Evolutionary conservation across 805 yeast species (phyloP).

Genomic region (Saitoella complicata): DNA sequence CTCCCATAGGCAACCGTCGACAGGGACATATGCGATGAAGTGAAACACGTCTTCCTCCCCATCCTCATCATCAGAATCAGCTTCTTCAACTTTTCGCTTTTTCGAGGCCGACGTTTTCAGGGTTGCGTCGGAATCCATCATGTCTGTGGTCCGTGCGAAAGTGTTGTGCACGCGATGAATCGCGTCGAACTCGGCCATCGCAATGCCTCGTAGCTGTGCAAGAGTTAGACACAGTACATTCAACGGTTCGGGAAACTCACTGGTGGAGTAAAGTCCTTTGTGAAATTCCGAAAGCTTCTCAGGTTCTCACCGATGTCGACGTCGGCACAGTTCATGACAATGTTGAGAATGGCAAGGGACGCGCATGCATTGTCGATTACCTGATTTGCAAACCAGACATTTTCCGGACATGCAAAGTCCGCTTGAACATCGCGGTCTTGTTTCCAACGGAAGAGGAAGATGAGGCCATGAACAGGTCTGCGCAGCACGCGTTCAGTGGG

Average conservation of each 20-base stretch:
- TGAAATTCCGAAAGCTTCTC: no score
- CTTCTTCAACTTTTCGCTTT: no score
- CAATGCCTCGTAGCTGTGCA: conserved; percentile 5
- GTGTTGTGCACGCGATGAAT: conserved; percentile 7
- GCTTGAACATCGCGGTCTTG: neutral
- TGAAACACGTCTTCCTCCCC: neutral
- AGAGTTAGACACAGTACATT: no score
- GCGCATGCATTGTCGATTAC: conserved; percentile 9
- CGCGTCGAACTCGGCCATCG: conserved; percentile 6
- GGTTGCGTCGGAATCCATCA: conserved; percentile 2
- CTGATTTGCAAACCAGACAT: conserved; percentile 9
- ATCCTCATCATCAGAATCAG: neutral
- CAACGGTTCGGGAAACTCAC: no score
- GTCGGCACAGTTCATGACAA: conserved; percentile 3
- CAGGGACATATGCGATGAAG: no score
- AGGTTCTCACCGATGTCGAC: no score
- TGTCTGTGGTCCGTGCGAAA: conserved; percentile 6
- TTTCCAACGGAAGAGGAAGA: conserved; percentile 9
- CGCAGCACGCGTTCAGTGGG: no score
- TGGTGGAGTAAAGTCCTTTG: no score
- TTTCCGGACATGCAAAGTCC: neutral
- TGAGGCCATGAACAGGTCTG: conserved; percentile 4
- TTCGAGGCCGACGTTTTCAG: neutral
- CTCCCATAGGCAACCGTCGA: no score
- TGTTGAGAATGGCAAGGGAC: conserved; percentile 8